Conservation (phyloP, 257 asterid genomes). For the Fraxinus americana region DNA sequence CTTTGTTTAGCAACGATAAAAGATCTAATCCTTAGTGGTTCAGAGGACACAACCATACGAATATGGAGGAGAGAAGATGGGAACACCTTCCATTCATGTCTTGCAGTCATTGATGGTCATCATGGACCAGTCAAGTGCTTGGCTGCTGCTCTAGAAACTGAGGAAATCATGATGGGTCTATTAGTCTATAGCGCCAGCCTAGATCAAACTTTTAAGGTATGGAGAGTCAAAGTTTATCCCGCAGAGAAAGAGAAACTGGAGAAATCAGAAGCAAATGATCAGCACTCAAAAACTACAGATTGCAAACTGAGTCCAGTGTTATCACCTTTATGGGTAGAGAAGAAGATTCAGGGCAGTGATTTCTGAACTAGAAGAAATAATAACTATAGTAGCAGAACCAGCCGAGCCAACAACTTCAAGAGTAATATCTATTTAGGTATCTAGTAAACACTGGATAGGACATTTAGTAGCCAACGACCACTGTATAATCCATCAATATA, state of each 20-base stretch:
- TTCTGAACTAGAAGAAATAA: neutral
- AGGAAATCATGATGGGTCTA: slow-evolving; percentile 36
- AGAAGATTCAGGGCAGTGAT: slow-evolving; percentile 51
- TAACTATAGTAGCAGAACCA: neutral
- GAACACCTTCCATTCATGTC: slow-evolving; percentile 54
- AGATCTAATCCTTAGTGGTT: slow-evolving; percentile 62
- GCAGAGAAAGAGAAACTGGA: slow-evolving; percentile 36
- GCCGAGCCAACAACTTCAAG: neutral
- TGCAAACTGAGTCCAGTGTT: slow-evolving; percentile 59
- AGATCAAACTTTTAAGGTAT: slow-evolving; percentile 73
- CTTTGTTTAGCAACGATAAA: slow-evolving; percentile 59
- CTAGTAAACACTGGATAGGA: neutral
- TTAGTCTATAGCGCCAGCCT: slow-evolving; percentile 67
- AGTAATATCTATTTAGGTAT: too few relatives aligned
- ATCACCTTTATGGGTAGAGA: slow-evolving; percentile 85
- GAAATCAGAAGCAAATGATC: slow-evolving; percentile 31
- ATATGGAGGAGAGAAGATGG: slow-evolving; percentile 74
- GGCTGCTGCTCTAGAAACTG: slow-evolving; percentile 57
- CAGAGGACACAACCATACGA: slow-evolving; percentile 74
- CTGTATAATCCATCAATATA: neutral
- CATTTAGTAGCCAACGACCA: neutral
- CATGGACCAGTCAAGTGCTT: slow-evolving; percentile 75
- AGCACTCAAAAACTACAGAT: slow-evolving; percentile 25
- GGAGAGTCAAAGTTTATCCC: slow-evolving; percentile 63
- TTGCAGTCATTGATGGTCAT: slow-evolving; percentile 74